Conservation (phyloP, 2,329 filamentous ascomycete species). For the Colletotrichum sp. region DNA sequence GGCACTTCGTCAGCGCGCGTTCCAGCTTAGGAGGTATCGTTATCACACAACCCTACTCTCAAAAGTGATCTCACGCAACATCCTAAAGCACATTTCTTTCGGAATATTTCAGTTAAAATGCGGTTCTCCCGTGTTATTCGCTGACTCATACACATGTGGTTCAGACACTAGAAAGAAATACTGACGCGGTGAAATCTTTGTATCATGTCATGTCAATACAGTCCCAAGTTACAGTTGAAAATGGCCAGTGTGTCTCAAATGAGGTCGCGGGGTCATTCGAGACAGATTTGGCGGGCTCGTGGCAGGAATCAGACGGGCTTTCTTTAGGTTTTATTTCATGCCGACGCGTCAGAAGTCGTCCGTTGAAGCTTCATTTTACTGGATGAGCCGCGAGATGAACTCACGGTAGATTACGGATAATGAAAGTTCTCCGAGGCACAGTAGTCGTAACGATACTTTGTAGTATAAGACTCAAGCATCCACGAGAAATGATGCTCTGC, state of each 20-base stretch:
- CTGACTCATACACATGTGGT: too few relatives aligned
- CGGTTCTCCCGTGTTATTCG: background rate
- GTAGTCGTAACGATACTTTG: fast-evolving
- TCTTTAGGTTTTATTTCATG: background rate
- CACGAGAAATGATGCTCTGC: fast-evolving
- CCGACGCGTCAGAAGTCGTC: fast-evolving
- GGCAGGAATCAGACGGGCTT: background rate
- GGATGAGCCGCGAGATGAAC: background rate
- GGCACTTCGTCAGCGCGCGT: fast-evolving
- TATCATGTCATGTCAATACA: too few relatives aligned
- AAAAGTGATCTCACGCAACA: too few relatives aligned
- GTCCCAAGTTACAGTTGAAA: too few relatives aligned
- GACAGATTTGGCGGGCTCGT: background rate
- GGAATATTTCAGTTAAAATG: too few relatives aligned
- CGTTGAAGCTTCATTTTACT: fast-evolving
- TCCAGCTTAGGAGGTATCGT: too few relatives aligned
- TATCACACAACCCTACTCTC: too few relatives aligned
- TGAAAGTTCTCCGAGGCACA: fast-evolving
- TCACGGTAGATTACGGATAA: too few relatives aligned
- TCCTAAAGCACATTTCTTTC: too few relatives aligned
- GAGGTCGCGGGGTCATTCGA: too few relatives aligned
- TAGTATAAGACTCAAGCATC: background rate
- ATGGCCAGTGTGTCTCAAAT: too few relatives aligned
- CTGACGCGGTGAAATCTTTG: background rate
- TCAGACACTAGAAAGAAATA: fast-evolving